Conservation (phyloP, 352 stramenopile genomes). For the Pythium periplocum region DNA sequence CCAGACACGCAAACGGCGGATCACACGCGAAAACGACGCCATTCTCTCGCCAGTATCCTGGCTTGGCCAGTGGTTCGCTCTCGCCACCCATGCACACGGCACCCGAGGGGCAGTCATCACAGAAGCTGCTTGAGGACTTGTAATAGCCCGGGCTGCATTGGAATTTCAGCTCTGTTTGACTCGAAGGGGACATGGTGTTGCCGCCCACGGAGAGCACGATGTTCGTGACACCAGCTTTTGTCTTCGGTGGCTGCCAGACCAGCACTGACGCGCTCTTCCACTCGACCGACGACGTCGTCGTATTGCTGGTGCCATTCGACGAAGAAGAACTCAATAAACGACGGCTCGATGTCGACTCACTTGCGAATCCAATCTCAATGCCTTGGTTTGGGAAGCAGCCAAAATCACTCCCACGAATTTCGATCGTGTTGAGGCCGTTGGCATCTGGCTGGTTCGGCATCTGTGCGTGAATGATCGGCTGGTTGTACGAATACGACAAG, state of each 20-base stretch:
- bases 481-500: constrained; percentile 50
- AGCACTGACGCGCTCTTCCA: constrained; percentile 48
- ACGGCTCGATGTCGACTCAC: constrained; percentile 5
- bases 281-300: constrained; percentile 24
- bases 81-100: constrained; percentile 49
- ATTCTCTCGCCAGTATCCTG: constrained; percentile 53
- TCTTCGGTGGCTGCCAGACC: constrained; percentile 56
- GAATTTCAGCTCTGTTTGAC: constrained; percentile 60
- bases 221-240: constrained; percentile 38
- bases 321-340: not conserved
- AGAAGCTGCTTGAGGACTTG: constrained; percentile 34
- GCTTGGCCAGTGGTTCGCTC: constrained; percentile 30
- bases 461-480: constrained; percentile 43
- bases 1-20: constrained; percentile 47
- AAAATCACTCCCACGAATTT: constrained; percentile 58
- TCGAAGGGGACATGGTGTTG: constrained; percentile 48
- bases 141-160: constrained; percentile 57
- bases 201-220: constrained; percentile 55
- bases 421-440: constrained; percentile 53
- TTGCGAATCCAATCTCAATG: constrained; percentile 41
- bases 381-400: constrained; percentile 57
- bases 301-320: not conserved
- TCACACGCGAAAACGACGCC: constrained; percentile 50
- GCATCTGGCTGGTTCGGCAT: constrained; percentile 65
- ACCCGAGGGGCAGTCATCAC: constrained; percentile 42